These are phyloP conservation scores for Apiospora hydei DNA, from an alignment of 2,329 filamentous ascomycete species.

Conservation along the genomic window DNA sequence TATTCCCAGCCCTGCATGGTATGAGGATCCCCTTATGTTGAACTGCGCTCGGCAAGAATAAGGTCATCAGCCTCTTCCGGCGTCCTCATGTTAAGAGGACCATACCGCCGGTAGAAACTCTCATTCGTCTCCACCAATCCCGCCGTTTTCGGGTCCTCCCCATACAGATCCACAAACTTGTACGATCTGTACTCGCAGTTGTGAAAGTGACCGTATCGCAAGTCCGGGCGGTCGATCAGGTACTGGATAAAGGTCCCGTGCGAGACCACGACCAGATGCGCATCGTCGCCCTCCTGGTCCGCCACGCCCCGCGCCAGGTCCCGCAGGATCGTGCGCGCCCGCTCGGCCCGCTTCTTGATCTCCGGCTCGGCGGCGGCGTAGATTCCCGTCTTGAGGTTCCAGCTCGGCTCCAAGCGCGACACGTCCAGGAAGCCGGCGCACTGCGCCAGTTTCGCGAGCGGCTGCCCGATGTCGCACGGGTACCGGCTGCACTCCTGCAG, in stretches of 20 bases:
- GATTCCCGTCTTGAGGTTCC: slow-evolving; percentile 69
- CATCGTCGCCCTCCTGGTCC: slow-evolving; percentile 46
- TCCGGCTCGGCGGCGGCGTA: slow-evolving; percentile 53
- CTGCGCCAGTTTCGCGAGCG: slow-evolving; percentile 61
- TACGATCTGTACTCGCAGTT: slow-evolving; percentile 76
- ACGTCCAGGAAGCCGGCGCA: slow-evolving; percentile 68
- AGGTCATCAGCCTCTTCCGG: neutral
- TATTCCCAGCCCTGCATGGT: neutral
- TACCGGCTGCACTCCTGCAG: slow-evolving; percentile 77
- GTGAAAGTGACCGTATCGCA: slow-evolving; percentile 63
- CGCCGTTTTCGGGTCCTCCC: neutral
- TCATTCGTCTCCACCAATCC: slow-evolving; percentile 5
- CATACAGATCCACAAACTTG: slow-evolving; percentile 58
- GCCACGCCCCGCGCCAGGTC: slow-evolving; percentile 43
- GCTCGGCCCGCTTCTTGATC: slow-evolving; percentile 63
- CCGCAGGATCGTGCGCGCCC: slow-evolving; percentile 63
- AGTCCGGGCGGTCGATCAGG: slow-evolving; percentile 72
- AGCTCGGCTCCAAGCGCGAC: slow-evolving; percentile 63
- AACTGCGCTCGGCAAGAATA: neutral
- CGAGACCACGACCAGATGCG: slow-evolving; percentile 74
- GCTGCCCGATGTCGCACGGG: slow-evolving; percentile 76
- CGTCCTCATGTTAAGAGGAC: slow-evolving; percentile 6
- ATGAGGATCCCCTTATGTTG: too few species aligned
- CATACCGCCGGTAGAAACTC: neutral
- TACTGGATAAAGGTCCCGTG: slow-evolving; percentile 84